Evolutionary conservation across 176 grass and related monocot genomes (phyloP), one percentile per base, ranked within the genome.

Genomic region (Bonia amplexicaulis): DNA sequence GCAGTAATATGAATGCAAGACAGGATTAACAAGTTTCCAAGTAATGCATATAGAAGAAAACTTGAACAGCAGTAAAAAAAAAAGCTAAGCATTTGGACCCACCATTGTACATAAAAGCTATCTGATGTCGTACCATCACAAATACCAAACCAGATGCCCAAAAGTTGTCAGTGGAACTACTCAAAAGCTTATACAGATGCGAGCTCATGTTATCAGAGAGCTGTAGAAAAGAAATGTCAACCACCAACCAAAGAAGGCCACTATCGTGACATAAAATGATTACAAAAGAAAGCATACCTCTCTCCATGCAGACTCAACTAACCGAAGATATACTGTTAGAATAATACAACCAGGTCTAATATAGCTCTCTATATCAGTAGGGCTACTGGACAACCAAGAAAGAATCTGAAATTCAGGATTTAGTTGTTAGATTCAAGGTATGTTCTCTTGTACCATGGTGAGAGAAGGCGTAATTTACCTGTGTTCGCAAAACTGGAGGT

Each of bases 321-420:
- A 81, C 17, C 93, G 87, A 72, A 99, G 72, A 88, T 99, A 99
- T 82, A 99, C 66, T 78, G 97, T 99, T 49, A 99, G 84, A 79
- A 99, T 99, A 85, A 99, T 76, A 89, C 97, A 99, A 2, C 97
- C 97, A 85, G 97, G 97, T 74, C 94, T 96, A 71, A 99, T 99
- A 87, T 99, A 86, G 84, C 97, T 94, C 76, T 99, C 96, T 85
- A 99, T 92, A 90, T 99, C 93, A 86, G 93, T 99, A 83, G 97
- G 97, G 84, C 88, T 99, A 74, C 86, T 92, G 15, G 93, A 96
- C 71, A 99, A 88, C 97, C 97, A 99, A 83, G 91, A 86, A 88
- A 96, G 92, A 81, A 99, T 91, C 97, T 99, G 90, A 80, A 91
- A 90, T 82, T 79, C 52, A 89, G 54, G 15, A 60, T 73, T 87